These are phyloP conservation scores for Lipomyces spencermartinsiae DNA, from an alignment of 805 yeast species.

Conservation along the genomic window DNA sequence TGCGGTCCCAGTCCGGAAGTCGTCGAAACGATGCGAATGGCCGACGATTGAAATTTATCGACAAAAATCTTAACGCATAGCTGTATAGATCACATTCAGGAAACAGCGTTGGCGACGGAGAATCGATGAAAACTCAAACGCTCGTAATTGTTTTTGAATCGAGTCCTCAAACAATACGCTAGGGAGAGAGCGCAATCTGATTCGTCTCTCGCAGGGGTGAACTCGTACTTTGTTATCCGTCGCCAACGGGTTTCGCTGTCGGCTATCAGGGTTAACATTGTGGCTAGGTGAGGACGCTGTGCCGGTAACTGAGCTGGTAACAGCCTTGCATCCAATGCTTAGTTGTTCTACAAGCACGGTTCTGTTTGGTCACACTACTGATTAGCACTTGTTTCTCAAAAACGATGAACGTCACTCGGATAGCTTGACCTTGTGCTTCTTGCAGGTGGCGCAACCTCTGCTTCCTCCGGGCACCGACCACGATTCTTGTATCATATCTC, in stretches of 20 bases:
- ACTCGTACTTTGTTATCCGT: constrained; percentile 8
- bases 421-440: constrained; percentile 31
- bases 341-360: neutral
- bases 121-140: neutral
- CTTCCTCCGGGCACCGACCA: constrained; percentile 39
- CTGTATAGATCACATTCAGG: constrained; percentile 22
- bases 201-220: neutral
- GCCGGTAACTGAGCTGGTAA: neutral
- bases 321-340: too few relatives aligned
- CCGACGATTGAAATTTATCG: neutral
- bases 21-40: neutral
- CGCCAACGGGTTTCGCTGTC: neutral
- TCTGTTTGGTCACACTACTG: constrained; percentile 21
- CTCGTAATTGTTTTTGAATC: neutral
- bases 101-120: constrained; percentile 12
- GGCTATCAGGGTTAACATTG: constrained; percentile 2
- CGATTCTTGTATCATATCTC: neutral
- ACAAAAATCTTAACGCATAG: constrained; percentile 14
- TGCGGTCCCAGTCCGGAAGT: neutral
- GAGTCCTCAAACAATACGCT: neutral
- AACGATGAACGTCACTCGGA: neutral
- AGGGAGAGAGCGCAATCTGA: neutral
- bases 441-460: constrained; percentile 32
- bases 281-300: neutral
- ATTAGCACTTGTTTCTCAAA: neutral